Evolutionary conservation across 2,329 filamentous ascomycete genomes (phyloP).

Genomic region (Hymenoscyphus salicellus): DNA sequence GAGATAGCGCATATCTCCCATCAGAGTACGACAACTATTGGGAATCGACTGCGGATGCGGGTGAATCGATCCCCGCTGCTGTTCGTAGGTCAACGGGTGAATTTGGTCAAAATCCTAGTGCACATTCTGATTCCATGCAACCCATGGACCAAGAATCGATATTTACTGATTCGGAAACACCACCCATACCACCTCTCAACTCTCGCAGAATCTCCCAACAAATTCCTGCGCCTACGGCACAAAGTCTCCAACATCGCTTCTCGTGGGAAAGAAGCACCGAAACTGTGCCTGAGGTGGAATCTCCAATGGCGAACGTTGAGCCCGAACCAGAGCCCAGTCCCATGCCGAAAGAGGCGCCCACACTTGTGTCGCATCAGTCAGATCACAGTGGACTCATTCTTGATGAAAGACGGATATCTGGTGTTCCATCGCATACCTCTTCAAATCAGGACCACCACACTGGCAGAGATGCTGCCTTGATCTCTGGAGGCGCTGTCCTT

Average conservation of each 20-base stretch:
- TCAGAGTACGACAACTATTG: slow-evolving; percentile 68
- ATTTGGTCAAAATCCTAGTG: neutral
- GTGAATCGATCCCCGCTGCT: slow-evolving; percentile 12
- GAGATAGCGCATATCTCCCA: slow-evolving; percentile 63
- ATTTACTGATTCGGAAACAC: slow-evolving; percentile 25
- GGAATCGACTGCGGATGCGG: slow-evolving; percentile 46
- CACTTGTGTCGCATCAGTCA: neutral
- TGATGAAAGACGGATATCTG: slow-evolving; percentile 7
- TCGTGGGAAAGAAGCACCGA: slow-evolving; percentile 34
- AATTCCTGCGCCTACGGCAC: slow-evolving; percentile 14
- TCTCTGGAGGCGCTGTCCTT: slow-evolving; percentile 17
- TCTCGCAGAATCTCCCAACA: slow-evolving; percentile 20
- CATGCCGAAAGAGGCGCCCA: neutral
- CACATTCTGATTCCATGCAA: neutral
- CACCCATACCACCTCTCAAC: slow-evolving; percentile 27
- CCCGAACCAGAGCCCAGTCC: neutral
- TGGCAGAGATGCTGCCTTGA: slow-evolving; percentile 19
- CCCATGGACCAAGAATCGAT: neutral
- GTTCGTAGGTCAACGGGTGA: neutral
- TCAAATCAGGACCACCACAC: slow-evolving; percentile 13
- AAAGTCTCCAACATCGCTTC: slow-evolving; percentile 26
- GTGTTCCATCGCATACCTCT: neutral
- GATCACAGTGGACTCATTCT: slow-evolving; percentile 5
- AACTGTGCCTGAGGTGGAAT: slow-evolving; percentile 9
- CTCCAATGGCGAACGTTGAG: neutral